Evolutionary conservation across 2,329 filamentous ascomycete genomes (phyloP).

Genomic region (Cladophialophora bantiana): DNA sequence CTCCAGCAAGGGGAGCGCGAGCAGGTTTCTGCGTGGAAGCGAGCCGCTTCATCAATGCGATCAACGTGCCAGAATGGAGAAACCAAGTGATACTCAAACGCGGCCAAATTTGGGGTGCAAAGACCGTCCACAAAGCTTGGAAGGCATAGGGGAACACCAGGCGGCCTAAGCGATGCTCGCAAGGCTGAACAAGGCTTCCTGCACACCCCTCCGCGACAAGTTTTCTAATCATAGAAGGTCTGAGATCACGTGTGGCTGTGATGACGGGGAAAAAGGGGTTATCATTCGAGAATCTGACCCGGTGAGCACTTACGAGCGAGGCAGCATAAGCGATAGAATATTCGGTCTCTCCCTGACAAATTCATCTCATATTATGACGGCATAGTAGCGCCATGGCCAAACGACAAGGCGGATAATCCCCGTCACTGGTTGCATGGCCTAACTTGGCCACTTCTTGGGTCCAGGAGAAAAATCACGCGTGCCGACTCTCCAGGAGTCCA

Average conservation of each 20-base stretch:
- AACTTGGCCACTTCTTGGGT: background rate
- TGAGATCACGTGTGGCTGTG: constrained; percentile 9
- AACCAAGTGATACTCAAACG: constrained; percentile 80
- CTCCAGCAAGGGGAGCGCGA: constrained; percentile 70
- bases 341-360: constrained; percentile 3
- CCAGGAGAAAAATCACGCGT: constrained; percentile 20
- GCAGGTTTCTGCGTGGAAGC: constrained; percentile 93
- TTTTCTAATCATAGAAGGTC: constrained; percentile 12
- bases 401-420: constrained; percentile 13
- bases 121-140: constrained; percentile 87
- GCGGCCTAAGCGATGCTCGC: background rate
- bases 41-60: constrained; percentile 86
- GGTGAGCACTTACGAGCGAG: constrained; percentile 27
- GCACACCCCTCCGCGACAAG: background rate
- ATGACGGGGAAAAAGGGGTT: constrained; percentile 12
- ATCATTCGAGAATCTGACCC: constrained; percentile 26
- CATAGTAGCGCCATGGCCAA: background rate
- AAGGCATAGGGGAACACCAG: constrained; percentile 48
- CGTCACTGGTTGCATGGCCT: constrained; percentile 14
- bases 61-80: constrained; percentile 82
- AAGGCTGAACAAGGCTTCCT: constrained; percentile 7
- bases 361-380: constrained; percentile 15
- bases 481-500: constrained; percentile 19
- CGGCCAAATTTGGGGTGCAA: constrained; percentile 81
- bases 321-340: constrained; percentile 5